A percentile compares a stretch with the other conserved stretches of the same genome.
Conservation (phyloP, 2,329 filamentous ascomycete species). For the Colletotrichum chlorophyti region DNA sequence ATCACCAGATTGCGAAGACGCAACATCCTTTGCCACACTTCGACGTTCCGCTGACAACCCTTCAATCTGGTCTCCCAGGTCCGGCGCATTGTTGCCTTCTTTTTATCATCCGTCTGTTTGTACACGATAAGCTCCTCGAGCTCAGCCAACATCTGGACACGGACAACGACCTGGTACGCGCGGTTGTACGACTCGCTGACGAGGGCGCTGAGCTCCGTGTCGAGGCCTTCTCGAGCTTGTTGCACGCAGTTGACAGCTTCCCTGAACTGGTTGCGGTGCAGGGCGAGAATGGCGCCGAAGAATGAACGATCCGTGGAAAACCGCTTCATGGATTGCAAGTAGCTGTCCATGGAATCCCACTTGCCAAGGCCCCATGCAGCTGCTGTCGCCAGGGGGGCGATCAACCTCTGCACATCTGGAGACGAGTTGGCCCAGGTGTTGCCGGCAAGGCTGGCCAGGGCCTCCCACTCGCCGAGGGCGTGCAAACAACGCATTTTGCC, state of each 20-base stretch:
- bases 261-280: constrained; percentile 95
- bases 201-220: constrained; percentile 93
- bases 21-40: constrained; percentile 98
- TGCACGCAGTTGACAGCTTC: constrained; percentile 90
- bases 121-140: constrained; percentile 97
- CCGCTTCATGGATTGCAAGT: constrained; percentile 92
- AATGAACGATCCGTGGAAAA: constrained; percentile 94
- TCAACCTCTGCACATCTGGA: constrained; percentile 85
- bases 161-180: constrained; percentile 96
- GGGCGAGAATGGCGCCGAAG: constrained; percentile 93
- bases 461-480: constrained; percentile 96
- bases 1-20: constrained; percentile 93
- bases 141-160: constrained; percentile 98
- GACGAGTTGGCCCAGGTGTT: constrained; percentile 93
- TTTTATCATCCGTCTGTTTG: constrained; percentile 90
- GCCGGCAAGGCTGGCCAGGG: constrained; percentile 84
- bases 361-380: constrained; percentile 96
- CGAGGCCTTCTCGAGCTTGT: constrained; percentile 89
- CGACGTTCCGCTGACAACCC: constrained; percentile 95
- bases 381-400: constrained; percentile 92
- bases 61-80: constrained; percentile 97
- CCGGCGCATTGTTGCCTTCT: constrained; percentile 86
- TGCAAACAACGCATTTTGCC: constrained; percentile 99
- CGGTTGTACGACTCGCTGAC: constrained; percentile 99
- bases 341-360: constrained; percentile 98